Evolutionary conservation across 1,139 yeast genomes (phyloP), one percentile per base, ranked within the genome.

Genomic region (Geotrichum australiense): DNA sequence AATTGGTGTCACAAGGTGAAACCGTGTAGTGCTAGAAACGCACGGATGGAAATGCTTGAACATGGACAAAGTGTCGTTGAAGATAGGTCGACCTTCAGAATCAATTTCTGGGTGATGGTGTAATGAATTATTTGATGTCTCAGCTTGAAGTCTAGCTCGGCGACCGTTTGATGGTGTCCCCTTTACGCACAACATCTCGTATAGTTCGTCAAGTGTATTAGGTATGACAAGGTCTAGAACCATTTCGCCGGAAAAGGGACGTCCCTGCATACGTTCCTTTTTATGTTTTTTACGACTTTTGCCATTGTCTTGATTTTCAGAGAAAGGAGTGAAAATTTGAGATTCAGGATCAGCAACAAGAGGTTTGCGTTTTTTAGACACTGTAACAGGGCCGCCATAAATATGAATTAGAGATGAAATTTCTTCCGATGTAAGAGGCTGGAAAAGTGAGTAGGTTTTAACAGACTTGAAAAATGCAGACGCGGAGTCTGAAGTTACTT

Each of bases 211-310:
- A 6, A 43, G 30, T 15, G n/a, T 31, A 11, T 28, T 35, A 4
- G 47, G 39, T 23, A 43, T 36, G 20, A 43, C 33, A 15, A 37
- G 35, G 4, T 43, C 44, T 11, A 43, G 23, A 4, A 33, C 37
- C 47, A 43, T 43, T 37, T 43, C 47, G 5, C 37, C 19, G 4
- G 47, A 43, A 19, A 29, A 40, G 2, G 47, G 47, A 4, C 47
- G 31, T 4, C 47, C 47, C 23, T 43, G 47, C 8, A 7, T 29
- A 2, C 34, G n/a, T 5, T 12, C 19, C 18, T 26, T 35, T 19
- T 34, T 37, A n/a, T 36, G 25, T 14, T n/a, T 25, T n/a, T 27
- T 16, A n/a, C 20, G 16, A 12, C 23, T 34, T 15, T 11, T 28
- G 26, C 39, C 24, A n/a, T n/a, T 26, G 6, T 16, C n/a, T 6